Percentiles rank a stretch among this genome's conserved stretches.
Conservation (phyloP, 2,329 filamentous ascomycete species). For the Pochonia chlamydosporia region DNA sequence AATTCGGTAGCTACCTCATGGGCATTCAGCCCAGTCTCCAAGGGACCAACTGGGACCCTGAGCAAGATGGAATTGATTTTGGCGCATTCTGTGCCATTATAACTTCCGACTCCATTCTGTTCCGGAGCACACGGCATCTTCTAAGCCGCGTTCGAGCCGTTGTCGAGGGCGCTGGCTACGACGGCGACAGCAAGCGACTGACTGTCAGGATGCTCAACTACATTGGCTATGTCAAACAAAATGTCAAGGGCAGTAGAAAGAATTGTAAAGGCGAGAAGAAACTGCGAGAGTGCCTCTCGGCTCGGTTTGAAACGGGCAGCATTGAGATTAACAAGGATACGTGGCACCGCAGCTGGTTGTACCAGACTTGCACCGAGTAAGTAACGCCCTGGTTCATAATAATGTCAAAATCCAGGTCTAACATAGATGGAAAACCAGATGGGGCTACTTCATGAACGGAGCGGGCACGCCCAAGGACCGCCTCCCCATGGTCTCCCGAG, state of each 20-base stretch:
- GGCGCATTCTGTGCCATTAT: constrained; percentile 43
- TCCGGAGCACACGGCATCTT: constrained; percentile 32
- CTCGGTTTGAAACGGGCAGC: constrained; percentile 15
- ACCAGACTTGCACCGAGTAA: constrained; percentile 51
- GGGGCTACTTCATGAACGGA: constrained; percentile 75
- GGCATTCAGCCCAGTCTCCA: constrained; percentile 39
- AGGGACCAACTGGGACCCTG: constrained; percentile 48
- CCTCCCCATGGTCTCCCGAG: constrained; percentile 66
- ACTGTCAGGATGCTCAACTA: constrained; percentile 45
- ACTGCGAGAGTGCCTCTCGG: constrained; percentile 25
- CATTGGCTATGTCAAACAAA: constrained; percentile 36
- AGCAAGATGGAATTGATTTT: constrained; percentile 32
- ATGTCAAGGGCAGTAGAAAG: constrained; percentile 18
- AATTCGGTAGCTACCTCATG: constrained; percentile 41
- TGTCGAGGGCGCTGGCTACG: constrained; percentile 36
- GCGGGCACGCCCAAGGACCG: constrained; percentile 58
- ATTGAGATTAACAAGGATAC: constrained; percentile 14
- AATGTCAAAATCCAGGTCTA: neutral
- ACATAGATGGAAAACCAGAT: constrained; percentile 39
- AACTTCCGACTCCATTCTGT: constrained; percentile 34
- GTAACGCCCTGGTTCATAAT: constrained; percentile 15
- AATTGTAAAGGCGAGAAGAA: constrained; percentile 17
- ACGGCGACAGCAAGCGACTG: constrained; percentile 28
- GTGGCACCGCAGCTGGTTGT: constrained; percentile 38
- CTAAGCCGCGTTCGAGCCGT: constrained; percentile 30